Conservation (phyloP, 2,329 filamentous ascomycete genomes). For the Myriosclerotinia curreyana region DNA sequence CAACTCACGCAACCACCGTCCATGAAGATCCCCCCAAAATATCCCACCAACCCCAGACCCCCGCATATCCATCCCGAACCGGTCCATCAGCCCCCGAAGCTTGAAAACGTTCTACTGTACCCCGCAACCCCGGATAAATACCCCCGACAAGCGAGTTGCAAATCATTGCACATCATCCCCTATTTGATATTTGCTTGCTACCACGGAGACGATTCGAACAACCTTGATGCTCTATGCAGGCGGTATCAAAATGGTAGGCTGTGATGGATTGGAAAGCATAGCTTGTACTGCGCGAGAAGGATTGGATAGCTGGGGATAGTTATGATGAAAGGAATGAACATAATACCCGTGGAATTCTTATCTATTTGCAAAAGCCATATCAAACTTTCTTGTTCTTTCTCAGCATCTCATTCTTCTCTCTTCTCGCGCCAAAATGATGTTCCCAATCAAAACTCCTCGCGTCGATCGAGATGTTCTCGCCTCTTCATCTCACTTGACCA, state of each 20-base stretch:
- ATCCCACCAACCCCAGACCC: neutral
- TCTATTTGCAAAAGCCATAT: neutral
- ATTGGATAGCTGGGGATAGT: neutral
- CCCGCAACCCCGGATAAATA: conserved; percentile 8
- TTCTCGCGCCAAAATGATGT: neutral
- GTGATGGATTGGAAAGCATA: neutral
- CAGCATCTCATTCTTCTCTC: neutral
- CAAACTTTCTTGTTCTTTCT: neutral
- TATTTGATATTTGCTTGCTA: neutral
- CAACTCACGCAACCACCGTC: neutral
- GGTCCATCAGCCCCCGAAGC: conserved; percentile 10
- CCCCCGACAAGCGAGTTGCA: neutral
- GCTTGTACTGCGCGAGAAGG: neutral
- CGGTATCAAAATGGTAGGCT: neutral
- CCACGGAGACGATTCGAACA: neutral
- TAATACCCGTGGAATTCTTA: neutral
- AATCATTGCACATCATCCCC: neutral
- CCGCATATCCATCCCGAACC: neutral
- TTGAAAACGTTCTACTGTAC: neutral
- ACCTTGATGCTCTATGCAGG: neutral
- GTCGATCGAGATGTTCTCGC: conserved; percentile 6
- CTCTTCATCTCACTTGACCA: conserved; percentile 21
- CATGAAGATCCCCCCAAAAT: neutral
- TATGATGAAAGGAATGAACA: neutral
- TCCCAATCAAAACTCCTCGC: neutral